Evolutionary conservation across 768 basidiomycete genomes (phyloP).

Genomic region (Calocera viscosa): DNA sequence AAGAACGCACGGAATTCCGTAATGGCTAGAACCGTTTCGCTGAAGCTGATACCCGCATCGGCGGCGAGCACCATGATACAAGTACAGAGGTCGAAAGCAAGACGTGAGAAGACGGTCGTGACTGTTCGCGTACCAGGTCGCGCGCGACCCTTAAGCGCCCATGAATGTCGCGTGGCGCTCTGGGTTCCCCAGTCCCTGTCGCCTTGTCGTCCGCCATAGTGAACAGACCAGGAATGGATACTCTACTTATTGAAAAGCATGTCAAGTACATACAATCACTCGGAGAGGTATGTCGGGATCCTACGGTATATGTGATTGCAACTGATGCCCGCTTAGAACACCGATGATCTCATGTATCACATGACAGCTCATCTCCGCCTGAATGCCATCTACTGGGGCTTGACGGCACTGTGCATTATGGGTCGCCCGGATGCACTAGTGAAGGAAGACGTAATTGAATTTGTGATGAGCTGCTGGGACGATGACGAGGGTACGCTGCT

Average conservation of each 20-base stretch:
- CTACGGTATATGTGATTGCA: conserved; percentile 9
- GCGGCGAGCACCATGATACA: not conserved
- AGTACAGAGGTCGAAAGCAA: not conserved
- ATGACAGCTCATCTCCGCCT: conserved; percentile 85
- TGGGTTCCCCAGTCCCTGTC: too few species aligned
- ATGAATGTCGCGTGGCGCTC: not conserved
- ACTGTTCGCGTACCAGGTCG: not conserved
- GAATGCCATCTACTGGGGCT: conserved; percentile 95
- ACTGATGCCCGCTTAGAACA: conserved; percentile 35
- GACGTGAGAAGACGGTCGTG: not conserved
- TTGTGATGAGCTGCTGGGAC: conserved; percentile 93
- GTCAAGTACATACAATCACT: conserved; percentile 65
- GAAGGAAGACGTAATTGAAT: conserved; percentile 71
- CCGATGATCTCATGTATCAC: conserved; percentile 77
- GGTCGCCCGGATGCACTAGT: conserved; percentile 63
- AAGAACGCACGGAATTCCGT: conserved; percentile 18
- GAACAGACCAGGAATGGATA: not conserved
- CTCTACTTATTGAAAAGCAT: conserved; percentile 28
- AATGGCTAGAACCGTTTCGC: conserved; percentile 19
- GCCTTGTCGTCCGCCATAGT: not conserved
- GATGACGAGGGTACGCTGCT: conserved; percentile 57
- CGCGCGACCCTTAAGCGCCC: not conserved
- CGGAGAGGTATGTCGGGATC: conserved; percentile 39
- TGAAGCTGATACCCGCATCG: not conserved
- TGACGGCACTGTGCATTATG: conserved; percentile 78